Evolutionary conservation across 2,329 filamentous ascomycete species (phyloP), one percentile per base, ranked within the genome.

Genomic region (Exophiala sp.): DNA sequence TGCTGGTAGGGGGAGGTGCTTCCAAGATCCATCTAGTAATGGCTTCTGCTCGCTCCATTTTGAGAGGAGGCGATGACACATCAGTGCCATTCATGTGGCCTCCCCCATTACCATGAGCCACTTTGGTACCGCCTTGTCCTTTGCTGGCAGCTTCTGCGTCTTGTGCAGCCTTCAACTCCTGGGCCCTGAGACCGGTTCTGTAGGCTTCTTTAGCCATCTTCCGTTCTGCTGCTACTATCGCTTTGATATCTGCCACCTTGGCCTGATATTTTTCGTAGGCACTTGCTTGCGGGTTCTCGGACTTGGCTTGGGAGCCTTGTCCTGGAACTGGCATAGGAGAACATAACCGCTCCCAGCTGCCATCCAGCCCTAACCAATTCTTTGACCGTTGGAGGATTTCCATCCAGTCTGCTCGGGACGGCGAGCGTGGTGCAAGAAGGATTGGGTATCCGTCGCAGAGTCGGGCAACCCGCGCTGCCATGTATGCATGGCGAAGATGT

Each of bases 381-480:
- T 80, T 74, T 0, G 78, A 75, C 23, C 80, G 77, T 0, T 82
- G 77, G 8, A 93, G 66, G 0, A 91, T 74, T 66, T 91, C 85
- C 41, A 84, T 80, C 87, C 87, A 94, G 67, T 94, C 88, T 2
- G 83, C 79, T 44, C 86, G 81, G 1, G 85, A 82, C 1, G 85
- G 82, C 2, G 80, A 85, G 43, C 84, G 76, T 19, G 83, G 81
- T 0, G 82, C 76, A 56, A 89, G 81, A 63, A 94, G 91, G 42
- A 91, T 78, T 0, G 88, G 88, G 60, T 88, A 90, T 2, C 86
- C 87, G 60, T 93, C 85, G 42, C 80, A 82, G 19, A 93, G 75
- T 16, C 86, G 78, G 3, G 80, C 77, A 1, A 93, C 74, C 3
- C 87, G 81, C 13, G 87, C 85, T 3, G 85, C 87, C 77, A 90